Conservation (phyloP, 345 rosid species). For the Theobroma cacao region DNA sequence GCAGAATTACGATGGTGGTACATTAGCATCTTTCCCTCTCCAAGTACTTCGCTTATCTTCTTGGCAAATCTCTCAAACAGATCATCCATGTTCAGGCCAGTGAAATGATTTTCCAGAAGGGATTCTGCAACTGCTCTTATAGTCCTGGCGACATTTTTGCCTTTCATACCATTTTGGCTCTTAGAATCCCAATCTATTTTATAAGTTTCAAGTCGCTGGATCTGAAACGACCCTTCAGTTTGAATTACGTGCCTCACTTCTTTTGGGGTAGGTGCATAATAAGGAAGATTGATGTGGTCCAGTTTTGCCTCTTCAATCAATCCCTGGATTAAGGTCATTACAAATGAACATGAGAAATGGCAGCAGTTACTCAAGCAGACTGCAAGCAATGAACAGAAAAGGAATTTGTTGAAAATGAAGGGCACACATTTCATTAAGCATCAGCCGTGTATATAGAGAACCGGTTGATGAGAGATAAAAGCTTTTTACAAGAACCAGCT, state of each 20-base stretch:
- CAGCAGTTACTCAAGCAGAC: no score
- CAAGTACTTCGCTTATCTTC: conserved; percentile 16
- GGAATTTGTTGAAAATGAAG: no score
- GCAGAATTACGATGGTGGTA: background rate
- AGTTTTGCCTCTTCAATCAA: conserved; percentile 16
- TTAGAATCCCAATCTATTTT: conserved; percentile 17
- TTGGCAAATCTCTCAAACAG: conserved; percentile 9
- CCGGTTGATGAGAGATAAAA: no score
- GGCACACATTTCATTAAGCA: no score
- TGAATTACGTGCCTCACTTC: conserved; percentile 19
- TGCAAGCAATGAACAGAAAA: no score
- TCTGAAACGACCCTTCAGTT: conserved; percentile 14
- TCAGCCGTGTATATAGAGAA: no score
- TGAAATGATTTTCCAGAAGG: conserved; percentile 15
- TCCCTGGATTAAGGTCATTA: conserved; percentile 13
- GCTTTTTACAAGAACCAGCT: no score
- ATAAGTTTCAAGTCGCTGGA: conserved; percentile 7
- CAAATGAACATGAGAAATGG: no score
- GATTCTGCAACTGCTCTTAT: conserved; percentile 18
- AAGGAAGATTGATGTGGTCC: conserved; percentile 23
- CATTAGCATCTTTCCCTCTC: conserved; percentile 6
- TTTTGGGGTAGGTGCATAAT: conserved; percentile 4
- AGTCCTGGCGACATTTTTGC: background rate
- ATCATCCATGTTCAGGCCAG: conserved; percentile 11
- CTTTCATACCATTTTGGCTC: background rate